These are phyloP conservation scores for Dentipellis fragilis DNA, from an alignment of 768 basidiomycete species.

Conservation along the genomic window DNA sequence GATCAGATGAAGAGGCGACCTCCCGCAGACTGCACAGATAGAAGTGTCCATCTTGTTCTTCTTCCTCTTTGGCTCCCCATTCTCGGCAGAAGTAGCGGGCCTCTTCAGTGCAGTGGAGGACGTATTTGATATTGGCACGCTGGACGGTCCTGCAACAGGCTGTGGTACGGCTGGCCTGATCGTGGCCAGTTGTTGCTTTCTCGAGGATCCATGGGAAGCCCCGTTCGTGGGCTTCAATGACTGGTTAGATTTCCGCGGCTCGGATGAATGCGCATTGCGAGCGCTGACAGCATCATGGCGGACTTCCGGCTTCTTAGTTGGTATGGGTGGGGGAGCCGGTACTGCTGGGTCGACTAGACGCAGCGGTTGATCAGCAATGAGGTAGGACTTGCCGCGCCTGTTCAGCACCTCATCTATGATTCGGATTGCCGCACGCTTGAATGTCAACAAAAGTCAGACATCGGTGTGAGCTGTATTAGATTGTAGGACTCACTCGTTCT, in stretches of 20 bases:
- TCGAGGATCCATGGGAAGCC: background rate
- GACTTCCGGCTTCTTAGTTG: too few species aligned
- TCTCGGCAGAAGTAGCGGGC: slow-evolving; percentile 14
- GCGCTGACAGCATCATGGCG: too few species aligned
- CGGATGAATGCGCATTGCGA: too few species aligned
- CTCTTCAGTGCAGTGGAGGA: slow-evolving; percentile 18
- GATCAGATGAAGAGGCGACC: slow-evolving; percentile 31
- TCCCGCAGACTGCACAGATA: slow-evolving; percentile 41
- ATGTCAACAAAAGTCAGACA: slow-evolving; percentile 1
- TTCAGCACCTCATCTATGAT: slow-evolving; percentile 61
- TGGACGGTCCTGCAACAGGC: slow-evolving; percentile 12
- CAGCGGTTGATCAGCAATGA: slow-evolving; percentile 58
- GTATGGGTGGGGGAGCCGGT: slow-evolving; percentile 6
- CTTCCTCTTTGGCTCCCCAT: slow-evolving; percentile 21
- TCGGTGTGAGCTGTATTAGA: background rate
- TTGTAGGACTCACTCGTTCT: slow-evolving; percentile 37
- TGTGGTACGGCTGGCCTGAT: background rate
- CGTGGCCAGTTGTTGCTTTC: background rate
- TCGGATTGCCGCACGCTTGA: slow-evolving; percentile 52
- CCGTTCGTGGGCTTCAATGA: background rate
- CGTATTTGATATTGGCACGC: background rate
- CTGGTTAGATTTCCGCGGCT: background rate
- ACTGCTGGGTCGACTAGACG: slow-evolving; percentile 32
- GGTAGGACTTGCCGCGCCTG: slow-evolving; percentile 40
- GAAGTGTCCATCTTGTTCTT: slow-evolving; percentile 24